Evolutionary conservation across 1,139 yeast genomes (phyloP), one percentile per base, ranked within the genome.

Genomic region (Hanseniaspora gamundiae): DNA sequence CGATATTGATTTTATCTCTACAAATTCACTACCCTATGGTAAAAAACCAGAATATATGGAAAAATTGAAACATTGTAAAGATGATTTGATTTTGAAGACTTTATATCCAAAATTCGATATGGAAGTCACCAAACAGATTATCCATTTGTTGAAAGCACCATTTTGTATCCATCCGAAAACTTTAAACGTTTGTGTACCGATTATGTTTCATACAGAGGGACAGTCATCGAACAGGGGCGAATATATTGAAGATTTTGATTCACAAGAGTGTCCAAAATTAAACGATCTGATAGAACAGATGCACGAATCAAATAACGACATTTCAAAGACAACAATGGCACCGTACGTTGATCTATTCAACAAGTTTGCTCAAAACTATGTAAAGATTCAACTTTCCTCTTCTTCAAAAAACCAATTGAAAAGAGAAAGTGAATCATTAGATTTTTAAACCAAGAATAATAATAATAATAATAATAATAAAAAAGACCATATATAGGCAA

Each of bases 121-220:
- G 44, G 94, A 88, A 61, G 99, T 91, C 38, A 83, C 98, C 9
- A 74, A 81, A 52, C 94, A 84, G 60, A 70, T 88, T 53, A 85
- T 80, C 62, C 99, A 91, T 67, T 79, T 91, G 66, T 74, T 91
- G 55, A 91, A 91, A 59, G 83, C 97, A 1, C 99, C 99, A n/a
- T 91, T 93, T 61, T 91, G 97, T 68, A 80, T 91, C 41, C 99
- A 91, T 60, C 99, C 99, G 1, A 80, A 87, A 6, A 93, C 99
- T 0, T 97, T 96, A n/a, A 83, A 87, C 54, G 84, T 91, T 4
- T 91, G 98, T 75, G 96, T 93, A 7, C 96, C 98, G 0, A 87
- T 91, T 38, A 44, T 31, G 42, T 33, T 21, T 54, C 84, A 80
- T 56, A 77, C 24, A 43, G 36, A 41, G 19, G 31, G 21, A 28